A percentile compares a stretch with the other conserved stretches of the same genome.
These are phyloP conservation scores for Sporothrix curviconia DNA, from an alignment of 2,329 filamentous ascomycete genomes.

Conservation along the genomic window DNA sequence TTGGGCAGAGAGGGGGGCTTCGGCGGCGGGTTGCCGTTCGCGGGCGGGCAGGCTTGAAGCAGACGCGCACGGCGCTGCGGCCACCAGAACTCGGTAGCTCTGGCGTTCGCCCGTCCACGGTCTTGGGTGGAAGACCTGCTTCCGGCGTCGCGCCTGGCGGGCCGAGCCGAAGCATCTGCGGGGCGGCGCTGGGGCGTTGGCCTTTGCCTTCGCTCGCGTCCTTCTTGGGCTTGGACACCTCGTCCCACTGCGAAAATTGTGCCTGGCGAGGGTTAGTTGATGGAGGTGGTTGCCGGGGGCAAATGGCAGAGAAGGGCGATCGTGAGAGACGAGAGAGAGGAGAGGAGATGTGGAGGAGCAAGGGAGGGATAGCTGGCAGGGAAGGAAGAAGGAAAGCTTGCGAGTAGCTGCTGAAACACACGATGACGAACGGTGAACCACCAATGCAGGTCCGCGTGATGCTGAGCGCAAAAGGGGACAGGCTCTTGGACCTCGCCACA, in stretches of 20 bases:
- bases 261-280: conserved; percentile 41
- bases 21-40: conserved; percentile 57
- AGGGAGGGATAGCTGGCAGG: background rate
- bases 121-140: conserved; percentile 56
- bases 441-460: no score
- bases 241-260: conserved; percentile 76
- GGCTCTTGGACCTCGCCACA: no score
- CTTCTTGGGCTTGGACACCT: conserved; percentile 77
- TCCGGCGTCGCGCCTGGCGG: conserved; percentile 55
- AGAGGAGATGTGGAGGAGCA: conserved; percentile 9
- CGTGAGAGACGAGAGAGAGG: background rate
- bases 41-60: conserved; percentile 50
- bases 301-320: background rate
- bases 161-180: conserved; percentile 40
- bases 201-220: conserved; percentile 65
- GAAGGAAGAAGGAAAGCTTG: no score
- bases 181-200: conserved; percentile 50
- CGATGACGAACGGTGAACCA: no score
- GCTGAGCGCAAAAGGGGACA: no score
- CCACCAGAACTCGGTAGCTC: conserved; percentile 57
- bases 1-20: conserved; percentile 58
- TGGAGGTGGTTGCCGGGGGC: background rate
- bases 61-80: conserved; percentile 57
- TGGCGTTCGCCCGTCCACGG: conserved; percentile 56
- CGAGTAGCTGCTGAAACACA: no score